Evolutionary conservation across 305 asterid species (phyloP).

Genomic region (Fraxinus platypoda): DNA sequence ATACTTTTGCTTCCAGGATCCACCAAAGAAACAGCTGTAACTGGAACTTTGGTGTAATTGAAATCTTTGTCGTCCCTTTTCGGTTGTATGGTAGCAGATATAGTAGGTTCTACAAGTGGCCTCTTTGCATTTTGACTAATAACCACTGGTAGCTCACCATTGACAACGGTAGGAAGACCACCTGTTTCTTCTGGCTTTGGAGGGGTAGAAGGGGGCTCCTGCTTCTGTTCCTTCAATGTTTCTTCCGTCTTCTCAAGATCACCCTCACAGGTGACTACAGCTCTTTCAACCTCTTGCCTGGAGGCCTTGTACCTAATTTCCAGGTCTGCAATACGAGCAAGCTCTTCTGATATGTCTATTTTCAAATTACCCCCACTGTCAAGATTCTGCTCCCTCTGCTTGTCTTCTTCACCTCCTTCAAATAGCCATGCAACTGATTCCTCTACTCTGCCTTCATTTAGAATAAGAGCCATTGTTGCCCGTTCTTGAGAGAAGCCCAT

Average conservation of each 20-base stretch:
- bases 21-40: conserved; percentile 36
- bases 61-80: conserved; percentile 63
- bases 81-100: conserved; percentile 40
- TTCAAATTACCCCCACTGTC: conserved; percentile 64
- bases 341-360: conserved; percentile 78
- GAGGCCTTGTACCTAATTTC: conserved; percentile 60
- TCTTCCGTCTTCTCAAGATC: conserved; percentile 83
- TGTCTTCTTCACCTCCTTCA: conserved; percentile 68
- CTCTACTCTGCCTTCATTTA: conserved; percentile 80
- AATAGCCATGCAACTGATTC: conserved; percentile 81
- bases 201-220: conserved; percentile 47
- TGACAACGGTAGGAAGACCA: conserved; percentile 38
- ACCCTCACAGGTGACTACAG: conserved; percentile 70
- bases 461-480: conserved; percentile 81
- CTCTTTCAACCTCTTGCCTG: conserved; percentile 82
- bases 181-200: conserved; percentile 58
- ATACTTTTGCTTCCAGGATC: conserved; percentile 56
- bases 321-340: conserved; percentile 59
- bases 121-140: conserved; percentile 33
- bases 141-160: conserved; percentile 33
- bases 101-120: conserved; percentile 29
- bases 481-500: conserved; percentile 86
- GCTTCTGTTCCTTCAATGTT: conserved; percentile 53
- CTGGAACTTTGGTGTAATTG: conserved; percentile 46
- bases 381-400: conserved; percentile 35